phyloP scores from a whole-genome alignment of 208 protist species.

The Angomonas desouzai region DNA sequence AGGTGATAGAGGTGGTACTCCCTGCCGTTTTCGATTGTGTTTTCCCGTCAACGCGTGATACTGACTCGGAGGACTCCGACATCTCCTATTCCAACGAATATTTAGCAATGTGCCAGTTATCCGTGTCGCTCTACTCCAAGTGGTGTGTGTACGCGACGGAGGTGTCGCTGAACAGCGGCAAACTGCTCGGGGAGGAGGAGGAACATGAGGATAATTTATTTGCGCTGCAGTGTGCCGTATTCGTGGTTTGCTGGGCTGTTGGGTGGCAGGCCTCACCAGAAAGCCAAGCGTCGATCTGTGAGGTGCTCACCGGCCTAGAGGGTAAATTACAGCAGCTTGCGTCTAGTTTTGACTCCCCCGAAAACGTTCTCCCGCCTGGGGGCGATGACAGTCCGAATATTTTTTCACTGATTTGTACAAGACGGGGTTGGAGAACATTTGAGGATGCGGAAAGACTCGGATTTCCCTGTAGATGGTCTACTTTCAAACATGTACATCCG shows the following conservation, averaged over 20 bases:
- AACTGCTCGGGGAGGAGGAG: conserved; percentile 26
- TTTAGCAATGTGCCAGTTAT: conserved; percentile 28
- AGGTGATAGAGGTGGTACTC: conserved; percentile 39
- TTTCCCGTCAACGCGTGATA: not conserved
- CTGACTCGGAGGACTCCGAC: not conserved
- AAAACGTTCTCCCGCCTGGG: conserved; percentile 23
- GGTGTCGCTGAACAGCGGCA: conserved; percentile 17
- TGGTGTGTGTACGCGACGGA: conserved; percentile 45
- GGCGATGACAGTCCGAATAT: conserved; percentile 36
- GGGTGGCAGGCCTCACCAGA: conserved; percentile 19
- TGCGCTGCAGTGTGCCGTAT: conserved; percentile 45
- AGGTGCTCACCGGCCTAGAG: conserved; percentile 15
- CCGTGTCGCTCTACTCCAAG: conserved; percentile 37
- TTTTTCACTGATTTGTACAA: conserved; percentile 35
- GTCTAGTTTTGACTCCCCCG: conserved; percentile 16
- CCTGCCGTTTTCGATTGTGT: conserved; percentile 16
- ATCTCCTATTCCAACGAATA: conserved; percentile 13
- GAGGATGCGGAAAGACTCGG: conserved; percentile 34
- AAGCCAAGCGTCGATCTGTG: conserved; percentile 7
- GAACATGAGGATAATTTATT: conserved; percentile 26
- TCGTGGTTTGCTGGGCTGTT: conserved; percentile 56
- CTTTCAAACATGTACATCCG: conserved; percentile 26
- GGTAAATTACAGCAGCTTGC: conserved; percentile 15
- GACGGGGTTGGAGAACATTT: conserved; percentile 67
- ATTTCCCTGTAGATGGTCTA: conserved; percentile 39